Evolutionary conservation across 139 green algal genomes (phyloP).

Genomic region (Chlamydomonas urium): DNA sequence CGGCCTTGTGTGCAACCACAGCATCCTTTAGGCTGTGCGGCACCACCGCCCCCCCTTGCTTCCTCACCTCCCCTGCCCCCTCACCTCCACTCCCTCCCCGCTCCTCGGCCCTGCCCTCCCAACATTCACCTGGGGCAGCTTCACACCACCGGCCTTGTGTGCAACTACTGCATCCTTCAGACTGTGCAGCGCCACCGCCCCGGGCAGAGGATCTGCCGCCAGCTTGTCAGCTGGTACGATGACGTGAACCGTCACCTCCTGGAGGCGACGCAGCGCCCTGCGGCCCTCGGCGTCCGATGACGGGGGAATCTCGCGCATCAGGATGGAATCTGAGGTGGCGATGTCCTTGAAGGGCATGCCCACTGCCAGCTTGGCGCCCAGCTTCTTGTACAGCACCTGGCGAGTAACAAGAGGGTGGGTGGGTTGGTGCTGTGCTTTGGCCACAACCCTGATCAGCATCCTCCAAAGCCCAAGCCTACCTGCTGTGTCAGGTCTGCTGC

Average conservation of each 20-base stretch:
- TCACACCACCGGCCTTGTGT: constrained; percentile 27
- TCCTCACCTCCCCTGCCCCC: neutral
- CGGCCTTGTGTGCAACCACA: no score
- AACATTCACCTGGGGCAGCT: constrained; percentile 33
- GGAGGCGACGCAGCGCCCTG: constrained; percentile 74
- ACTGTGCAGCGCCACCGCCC: constrained; percentile 79
- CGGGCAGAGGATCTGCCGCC: constrained; percentile 61
- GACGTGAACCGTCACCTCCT: constrained; percentile 78
- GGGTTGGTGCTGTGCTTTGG: no score
- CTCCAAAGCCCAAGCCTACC: no score
- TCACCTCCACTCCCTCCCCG: neutral
- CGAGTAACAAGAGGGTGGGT: no score
- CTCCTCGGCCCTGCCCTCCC: neutral
- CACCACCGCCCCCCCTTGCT: no score
- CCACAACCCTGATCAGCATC: no score
- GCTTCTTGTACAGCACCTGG: constrained; percentile 72
- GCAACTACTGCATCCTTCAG: constrained; percentile 46
- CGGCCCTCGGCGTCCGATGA: constrained; percentile 52
- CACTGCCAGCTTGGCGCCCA: constrained; percentile 93
- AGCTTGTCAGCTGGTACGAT: constrained; percentile 71
- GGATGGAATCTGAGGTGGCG: constrained; percentile 85
- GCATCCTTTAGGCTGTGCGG: no score
- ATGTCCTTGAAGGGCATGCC: constrained; percentile 99
- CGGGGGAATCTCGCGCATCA: constrained; percentile 73
- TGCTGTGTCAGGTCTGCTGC: no score